Evolutionary conservation across 73 alveolate species (phyloP).

Genomic region (Diophrys appendiculata): DNA sequence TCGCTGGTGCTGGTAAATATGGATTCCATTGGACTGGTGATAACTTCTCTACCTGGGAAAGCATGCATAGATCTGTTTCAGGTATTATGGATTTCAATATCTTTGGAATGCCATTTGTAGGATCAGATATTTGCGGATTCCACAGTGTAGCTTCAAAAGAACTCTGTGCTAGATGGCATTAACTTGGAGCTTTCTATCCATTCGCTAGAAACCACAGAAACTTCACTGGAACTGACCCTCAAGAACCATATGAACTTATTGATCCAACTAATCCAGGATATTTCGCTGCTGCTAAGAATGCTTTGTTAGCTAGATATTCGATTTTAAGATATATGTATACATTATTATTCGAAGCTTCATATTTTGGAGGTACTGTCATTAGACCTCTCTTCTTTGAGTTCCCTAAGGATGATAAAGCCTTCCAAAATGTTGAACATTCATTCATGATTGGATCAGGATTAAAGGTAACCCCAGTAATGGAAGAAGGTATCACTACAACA

Average conservation of each 20-base stretch:
- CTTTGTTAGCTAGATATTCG: slow-evolving; percentile 65
- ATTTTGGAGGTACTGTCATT: slow-evolving; percentile 62
- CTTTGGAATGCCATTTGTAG: slow-evolving; percentile 95
- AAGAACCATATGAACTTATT: slow-evolving; percentile 50
- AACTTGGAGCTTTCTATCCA: slow-evolving; percentile 95
- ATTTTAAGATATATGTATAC: slow-evolving; percentile 77
- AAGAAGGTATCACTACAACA: neutral
- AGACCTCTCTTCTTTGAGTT: slow-evolving; percentile 88
- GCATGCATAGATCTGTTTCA: slow-evolving; percentile 83
- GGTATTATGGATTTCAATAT: slow-evolving; percentile 93
- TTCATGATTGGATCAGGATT: slow-evolving; percentile 52
- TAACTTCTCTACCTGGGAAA: slow-evolving; percentile 79
- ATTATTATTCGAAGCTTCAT: slow-evolving; percentile 58
- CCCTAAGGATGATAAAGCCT: slow-evolving; percentile 63
- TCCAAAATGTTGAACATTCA: slow-evolving; percentile 23
- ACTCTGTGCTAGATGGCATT: slow-evolving; percentile 96
- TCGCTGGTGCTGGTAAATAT: slow-evolving; percentile 90
- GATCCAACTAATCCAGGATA: neutral
- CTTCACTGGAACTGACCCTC: slow-evolving; percentile 6
- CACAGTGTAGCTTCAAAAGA: slow-evolving; percentile 76
- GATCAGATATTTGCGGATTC: slow-evolving; percentile 98
- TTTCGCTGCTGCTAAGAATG: slow-evolving; percentile 14
- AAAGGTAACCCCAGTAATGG: slow-evolving; percentile 53
- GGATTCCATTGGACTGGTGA: slow-evolving; percentile 96
- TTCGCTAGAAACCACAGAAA: slow-evolving; percentile 56